Evolutionary conservation across 2,329 filamentous ascomycete species (phyloP), one percentile per base, ranked within the genome.

Genomic region (Microsporum ferrugineum): DNA sequence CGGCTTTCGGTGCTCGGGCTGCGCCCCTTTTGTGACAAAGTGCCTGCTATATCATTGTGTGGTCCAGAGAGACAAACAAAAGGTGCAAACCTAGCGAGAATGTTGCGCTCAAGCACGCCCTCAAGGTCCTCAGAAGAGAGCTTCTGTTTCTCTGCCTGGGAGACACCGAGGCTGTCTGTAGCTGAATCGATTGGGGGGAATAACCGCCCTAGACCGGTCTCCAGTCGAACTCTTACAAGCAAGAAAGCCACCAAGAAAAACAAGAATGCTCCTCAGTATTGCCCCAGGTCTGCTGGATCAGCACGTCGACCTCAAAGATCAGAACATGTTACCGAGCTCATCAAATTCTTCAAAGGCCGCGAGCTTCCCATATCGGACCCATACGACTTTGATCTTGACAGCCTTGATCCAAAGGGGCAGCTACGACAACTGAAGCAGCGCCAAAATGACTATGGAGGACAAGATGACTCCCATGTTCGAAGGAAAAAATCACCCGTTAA

Each of bases 291-390:
- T 23, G 70, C 71, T 14, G 71, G 70, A 10, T 69, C 69, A 36
- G 69, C 69, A n/a, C 67, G 69, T 60, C 65, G 66, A 60, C 65
- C 65, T 47, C 65, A 66, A 58, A 68, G 67, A 43, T 71, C 67
- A 60, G 72, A 75, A 47, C 69, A 68, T 58, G 62, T 73, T 31
- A 66, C 69, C 34, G 73, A 75, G 51, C 67, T 75, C 10, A 68
- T 74, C 47, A 70, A 67, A 45, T 73, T 74, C 63, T 72, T 75
- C 43, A 72, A 74, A 58, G 65, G 67, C 3, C 69, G 69, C 56
- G 68, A 68, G 58, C 60, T 60, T 17, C 62, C 70, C 57, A 58
- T 61, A 7, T 49, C 62, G n/a, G 39, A 60, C 17, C 58, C 61
- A 27, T 41, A 49, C 31, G 36, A 60, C 2, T 47, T 51, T 33